A percentile compares a stretch with the other conserved stretches of the same genome.
Conservation (phyloP, 148 eudicot genomes). For the Polygonum maritimum region DNA sequence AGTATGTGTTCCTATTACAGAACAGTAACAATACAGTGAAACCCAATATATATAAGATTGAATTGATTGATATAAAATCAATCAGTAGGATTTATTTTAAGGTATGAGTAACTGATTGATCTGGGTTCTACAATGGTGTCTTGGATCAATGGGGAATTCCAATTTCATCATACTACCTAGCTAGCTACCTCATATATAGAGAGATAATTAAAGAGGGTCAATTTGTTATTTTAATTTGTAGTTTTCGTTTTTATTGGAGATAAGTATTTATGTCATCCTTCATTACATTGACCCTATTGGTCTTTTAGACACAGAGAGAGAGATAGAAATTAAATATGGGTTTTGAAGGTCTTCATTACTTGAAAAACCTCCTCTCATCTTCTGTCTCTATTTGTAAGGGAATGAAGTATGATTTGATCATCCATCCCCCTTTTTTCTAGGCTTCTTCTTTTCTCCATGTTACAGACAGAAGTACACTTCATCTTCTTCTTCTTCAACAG, state of each 20-base stretch:
- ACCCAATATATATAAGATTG: not conserved
- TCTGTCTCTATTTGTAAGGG: conserved; percentile 4
- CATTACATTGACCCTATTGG: conserved; percentile 6
- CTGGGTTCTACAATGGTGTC: not conserved
- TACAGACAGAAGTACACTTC: too few relatives aligned
- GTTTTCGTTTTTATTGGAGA: not conserved
- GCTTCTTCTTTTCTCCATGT: not conserved
- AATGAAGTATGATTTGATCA: not conserved
- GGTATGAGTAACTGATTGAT: not conserved
- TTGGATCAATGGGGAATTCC: not conserved
- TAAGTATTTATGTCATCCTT: conserved; percentile 7
- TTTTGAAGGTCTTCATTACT: not conserved
- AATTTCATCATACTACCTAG: not conserved
- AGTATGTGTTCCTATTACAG: not conserved
- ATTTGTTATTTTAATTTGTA: not conserved
- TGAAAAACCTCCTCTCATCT: not conserved
- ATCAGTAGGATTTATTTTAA: not conserved
- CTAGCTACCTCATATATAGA: too few relatives aligned
- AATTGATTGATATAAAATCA: not conserved
- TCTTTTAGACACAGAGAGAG: not conserved
- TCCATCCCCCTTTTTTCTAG: not conserved
- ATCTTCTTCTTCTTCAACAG: conserved; percentile 2
- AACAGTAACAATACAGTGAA: not conserved
- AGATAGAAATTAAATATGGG: not conserved
- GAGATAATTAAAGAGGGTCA: too few relatives aligned